Evolutionary conservation across 352 stramenopile species (phyloP).

Genomic region (Globisporangium middletonii): DNA sequence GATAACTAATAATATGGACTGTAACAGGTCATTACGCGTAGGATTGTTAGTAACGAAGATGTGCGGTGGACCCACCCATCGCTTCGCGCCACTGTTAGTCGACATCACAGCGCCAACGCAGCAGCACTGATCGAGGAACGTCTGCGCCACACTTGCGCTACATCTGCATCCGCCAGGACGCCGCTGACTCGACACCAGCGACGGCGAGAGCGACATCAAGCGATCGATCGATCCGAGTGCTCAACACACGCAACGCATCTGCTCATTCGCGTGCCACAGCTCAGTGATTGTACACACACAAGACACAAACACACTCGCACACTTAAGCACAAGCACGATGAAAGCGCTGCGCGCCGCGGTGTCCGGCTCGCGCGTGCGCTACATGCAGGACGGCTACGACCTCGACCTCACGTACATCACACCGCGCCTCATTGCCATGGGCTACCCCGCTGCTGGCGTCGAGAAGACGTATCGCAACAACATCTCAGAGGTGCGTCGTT

Average conservation of each 20-base stretch:
- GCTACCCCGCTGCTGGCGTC: slow-evolving; percentile 71
- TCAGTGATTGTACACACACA: neutral
- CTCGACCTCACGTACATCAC: slow-evolving; percentile 86
- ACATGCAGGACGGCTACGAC: slow-evolving; percentile 79
- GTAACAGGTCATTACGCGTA: no score
- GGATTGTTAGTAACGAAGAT: no score
- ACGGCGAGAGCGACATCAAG: no score
- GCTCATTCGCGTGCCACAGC: neutral
- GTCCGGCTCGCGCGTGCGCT: slow-evolving; percentile 77
- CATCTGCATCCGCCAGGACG: no score
- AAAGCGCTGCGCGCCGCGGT: slow-evolving; percentile 73
- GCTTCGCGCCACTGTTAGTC: no score
- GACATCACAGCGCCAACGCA: no score
- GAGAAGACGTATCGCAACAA: slow-evolving; percentile 87
- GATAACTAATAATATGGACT: no score
- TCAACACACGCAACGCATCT: neutral
- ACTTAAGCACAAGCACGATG: slow-evolving; percentile 22
- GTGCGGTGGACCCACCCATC: no score
- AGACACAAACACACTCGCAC: neutral
- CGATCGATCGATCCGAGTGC: no score
- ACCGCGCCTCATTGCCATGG: slow-evolving; percentile 74
- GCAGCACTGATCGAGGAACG: no score
- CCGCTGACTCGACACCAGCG: no score
- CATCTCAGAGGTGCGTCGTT: slow-evolving; percentile 51
- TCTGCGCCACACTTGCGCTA: no score